Evolutionary conservation across 2,329 filamentous ascomycete species (phyloP).

Genomic region (Sporothrix pallida): DNA sequence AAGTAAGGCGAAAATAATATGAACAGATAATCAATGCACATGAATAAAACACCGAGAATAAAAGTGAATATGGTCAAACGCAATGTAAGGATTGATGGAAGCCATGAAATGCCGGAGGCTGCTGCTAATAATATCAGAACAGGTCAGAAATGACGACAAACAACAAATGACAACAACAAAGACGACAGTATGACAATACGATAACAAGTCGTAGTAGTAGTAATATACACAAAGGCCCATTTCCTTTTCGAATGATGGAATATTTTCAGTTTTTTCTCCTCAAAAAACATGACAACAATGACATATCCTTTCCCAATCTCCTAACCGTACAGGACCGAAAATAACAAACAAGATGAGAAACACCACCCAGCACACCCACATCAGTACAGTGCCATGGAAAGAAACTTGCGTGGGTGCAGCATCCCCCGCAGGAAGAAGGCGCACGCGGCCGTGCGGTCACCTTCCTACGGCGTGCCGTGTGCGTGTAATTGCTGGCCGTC

Average conservation of each 20-base stretch:
- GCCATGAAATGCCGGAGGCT: constrained; percentile 32
- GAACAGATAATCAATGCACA: constrained; percentile 18
- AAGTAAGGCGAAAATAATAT: neutral
- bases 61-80: neutral
- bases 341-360: neutral
- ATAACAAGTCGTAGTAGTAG: constrained; percentile 16
- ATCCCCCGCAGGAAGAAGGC: constrained; percentile 15
- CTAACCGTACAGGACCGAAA: neutral
- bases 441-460: constrained; percentile 25
- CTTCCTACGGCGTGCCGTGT: constrained; percentile 36
- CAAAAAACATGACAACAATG: too few species aligned
- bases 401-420: constrained; percentile 31
- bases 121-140: constrained; percentile 27
- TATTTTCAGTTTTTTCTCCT: neutral
- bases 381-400: constrained; percentile 4
- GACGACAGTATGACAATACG: constrained; percentile 22
- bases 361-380: neutral
- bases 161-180: constrained; percentile 11
- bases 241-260: constrained; percentile 2
- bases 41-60: neutral
- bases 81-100: constrained; percentile 1
- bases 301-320: neutral
- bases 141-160: neutral
- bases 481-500: constrained; percentile 34
- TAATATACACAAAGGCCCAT: constrained; percentile 33